phyloP scores from a whole-genome alignment of 805 yeast genomes.

The Suhomyces tanzawaensis region DNA sequence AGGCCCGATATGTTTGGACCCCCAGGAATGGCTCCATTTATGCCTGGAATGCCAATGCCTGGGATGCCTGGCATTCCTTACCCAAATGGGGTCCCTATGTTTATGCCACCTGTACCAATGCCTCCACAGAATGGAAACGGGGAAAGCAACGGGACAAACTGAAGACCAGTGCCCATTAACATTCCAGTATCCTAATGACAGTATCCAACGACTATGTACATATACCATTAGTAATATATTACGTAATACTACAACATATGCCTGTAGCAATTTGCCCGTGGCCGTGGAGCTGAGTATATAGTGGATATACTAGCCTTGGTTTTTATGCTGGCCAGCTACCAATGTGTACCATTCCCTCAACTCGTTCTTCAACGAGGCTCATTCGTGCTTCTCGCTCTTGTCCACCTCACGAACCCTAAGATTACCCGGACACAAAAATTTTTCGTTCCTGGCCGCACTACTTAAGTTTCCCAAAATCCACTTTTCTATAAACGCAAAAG shows the following conservation, averaged over 20 bases:
- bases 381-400: too few species aligned
- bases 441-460: constrained; percentile 8
- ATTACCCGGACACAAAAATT: constrained; percentile 14
- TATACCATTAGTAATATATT: too few species aligned
- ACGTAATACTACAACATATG: too few species aligned
- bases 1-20: constrained; percentile 12
- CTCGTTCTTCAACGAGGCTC: too few species aligned
- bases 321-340: too few species aligned
- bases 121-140: constrained; percentile 4
- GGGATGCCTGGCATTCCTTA: constrained; percentile 18
- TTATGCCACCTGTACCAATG: constrained; percentile 20
- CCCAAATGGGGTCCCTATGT: constrained; percentile 14
- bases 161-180: neutral
- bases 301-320: too few species aligned
- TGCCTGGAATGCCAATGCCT: constrained; percentile 21
- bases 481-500: neutral
- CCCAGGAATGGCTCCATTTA: constrained; percentile 14
- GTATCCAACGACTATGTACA: too few species aligned
- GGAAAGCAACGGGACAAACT: neutral
- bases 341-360: too few species aligned
- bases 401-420: too few species aligned
- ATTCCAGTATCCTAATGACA: too few species aligned
- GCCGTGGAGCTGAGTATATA: too few species aligned
- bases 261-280: too few species aligned
- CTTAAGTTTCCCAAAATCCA: neutral